Conservation (phyloP, 257 asterid species). For the Solanum chaucha region DNA sequence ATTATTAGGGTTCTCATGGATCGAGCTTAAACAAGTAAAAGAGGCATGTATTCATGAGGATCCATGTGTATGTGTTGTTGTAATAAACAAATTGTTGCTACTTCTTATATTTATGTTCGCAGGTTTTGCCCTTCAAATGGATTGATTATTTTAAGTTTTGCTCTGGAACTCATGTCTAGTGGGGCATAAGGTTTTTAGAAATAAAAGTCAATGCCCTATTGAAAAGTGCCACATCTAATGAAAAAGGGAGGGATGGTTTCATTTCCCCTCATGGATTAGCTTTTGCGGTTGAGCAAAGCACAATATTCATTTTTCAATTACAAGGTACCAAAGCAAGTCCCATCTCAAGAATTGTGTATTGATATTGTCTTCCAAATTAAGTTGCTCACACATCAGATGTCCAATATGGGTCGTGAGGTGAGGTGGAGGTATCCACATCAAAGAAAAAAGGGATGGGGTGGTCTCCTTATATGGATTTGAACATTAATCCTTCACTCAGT, state of each 20-base stretch:
- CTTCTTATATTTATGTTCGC: neutral
- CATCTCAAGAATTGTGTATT: neutral
- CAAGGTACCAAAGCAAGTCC: neutral
- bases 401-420: neutral
- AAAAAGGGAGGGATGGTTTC: neutral
- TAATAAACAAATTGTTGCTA: neutral
- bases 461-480: too few species aligned
- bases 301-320: neutral
- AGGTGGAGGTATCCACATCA: neutral
- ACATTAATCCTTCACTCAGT: too few species aligned
- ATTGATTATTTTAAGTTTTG: neutral
- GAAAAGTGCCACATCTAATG: neutral
- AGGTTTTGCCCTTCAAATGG: neutral
- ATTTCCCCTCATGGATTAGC: neutral
- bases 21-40: neutral
- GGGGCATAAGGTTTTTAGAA: neutral
- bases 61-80: neutral
- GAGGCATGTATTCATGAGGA: neutral
- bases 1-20: conserved; percentile 18
- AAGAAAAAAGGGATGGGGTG: neutral
- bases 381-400: neutral
- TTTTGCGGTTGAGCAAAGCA: too few species aligned
- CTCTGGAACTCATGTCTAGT: neutral
- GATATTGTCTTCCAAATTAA: too few species aligned
- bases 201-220: too few species aligned